These are phyloP conservation scores for Xylariaceae sp. DNA, from an alignment of 2,329 filamentous ascomycete species.

Conservation along the genomic window DNA sequence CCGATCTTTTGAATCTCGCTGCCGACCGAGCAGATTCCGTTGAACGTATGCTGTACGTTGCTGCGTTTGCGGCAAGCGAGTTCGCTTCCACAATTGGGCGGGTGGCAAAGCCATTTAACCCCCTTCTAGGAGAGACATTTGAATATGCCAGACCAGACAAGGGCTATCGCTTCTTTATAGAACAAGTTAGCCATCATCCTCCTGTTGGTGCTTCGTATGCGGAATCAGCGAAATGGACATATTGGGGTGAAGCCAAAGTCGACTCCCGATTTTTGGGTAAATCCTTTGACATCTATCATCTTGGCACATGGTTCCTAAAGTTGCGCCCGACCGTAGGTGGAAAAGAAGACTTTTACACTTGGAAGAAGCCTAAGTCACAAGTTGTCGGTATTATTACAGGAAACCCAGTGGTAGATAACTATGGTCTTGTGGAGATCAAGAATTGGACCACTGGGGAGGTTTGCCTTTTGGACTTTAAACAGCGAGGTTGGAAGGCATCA, in stretches of 20 bases:
- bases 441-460: conserved; percentile 95
- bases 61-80: conserved; percentile 93
- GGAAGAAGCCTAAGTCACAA: conserved; percentile 98
- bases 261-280: conserved; percentile 98
- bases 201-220: conserved; percentile 93
- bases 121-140: conserved; percentile 92
- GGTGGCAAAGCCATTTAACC: conserved; percentile 98
- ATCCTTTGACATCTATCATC: conserved; percentile 94
- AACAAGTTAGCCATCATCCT: conserved; percentile 97
- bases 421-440: conserved; percentile 95
- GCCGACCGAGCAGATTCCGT: conserved; percentile 85
- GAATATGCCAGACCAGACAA: conserved; percentile 96
- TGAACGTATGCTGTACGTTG: conserved; percentile 92
- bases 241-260: conserved; percentile 94
- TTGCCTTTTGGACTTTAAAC: conserved; percentile 90
- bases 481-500: conserved; percentile 92
- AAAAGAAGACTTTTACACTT: conserved; percentile 89
- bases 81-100: conserved; percentile 97
- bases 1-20: conserved; percentile 86
- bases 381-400: conserved; percentile 99
- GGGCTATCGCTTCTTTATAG: conserved; percentile 97
- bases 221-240: conserved; percentile 93
- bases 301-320: conserved; percentile 95
- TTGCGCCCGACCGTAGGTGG: conserved; percentile 77
- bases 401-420: conserved; percentile 96